Base-by-base conservation (phyloP, 768 basidiomycete genomes). In the Tephrocybe sp. region DNA sequence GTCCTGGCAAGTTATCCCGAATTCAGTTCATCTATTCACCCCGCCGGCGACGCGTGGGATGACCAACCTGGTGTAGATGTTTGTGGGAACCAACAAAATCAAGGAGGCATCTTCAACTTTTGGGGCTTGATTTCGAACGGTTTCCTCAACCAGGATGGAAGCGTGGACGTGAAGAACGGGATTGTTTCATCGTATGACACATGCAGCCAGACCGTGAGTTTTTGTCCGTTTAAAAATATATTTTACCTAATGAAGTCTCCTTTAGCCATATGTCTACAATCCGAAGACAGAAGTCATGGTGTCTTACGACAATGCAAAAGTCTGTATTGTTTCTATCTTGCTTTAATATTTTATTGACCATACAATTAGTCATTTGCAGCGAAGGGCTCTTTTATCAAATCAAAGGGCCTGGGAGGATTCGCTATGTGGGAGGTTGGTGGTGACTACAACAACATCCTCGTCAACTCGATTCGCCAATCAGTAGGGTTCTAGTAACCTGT, bases 371-470 rank as follows among this genome's bases (percentile, higher is more conserved):
- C 73, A 2, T 73, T 76, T 51, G 61, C 68, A 16, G 74, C 73
- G 45, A 79, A 88, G 75, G 78, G 87, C 60, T 54, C 62, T 6
- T 88, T 79, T 66, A 83, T 89, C 60, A 72, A 73, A 51, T 53
- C 66, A 16, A 65, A 62, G 3, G 72, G 73, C 5, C 65, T 90
- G 30, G 72, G 69, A 54, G 88, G 87, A 4, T 89, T 89, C 61
- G 65, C 82, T 0, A 80, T 85, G 68, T 89, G 85, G 85, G 82
- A 89, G 57, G 78, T 83, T 50, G 85, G 81, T 23, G 84, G 87
- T 4, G 87, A 89, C 59, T 75, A 63, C 51, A 52, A 81, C 14
- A 67, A 74, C 39, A 74, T 75, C 54, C 65, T 80, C 36, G 53
- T 79, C 10, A 60, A 75, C 47, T 71, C 76, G 5, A 75, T 77